phyloP scores from a whole-genome alignment of 768 basidiomycete species.

The Gloeopeniophorella convolvens region DNA sequence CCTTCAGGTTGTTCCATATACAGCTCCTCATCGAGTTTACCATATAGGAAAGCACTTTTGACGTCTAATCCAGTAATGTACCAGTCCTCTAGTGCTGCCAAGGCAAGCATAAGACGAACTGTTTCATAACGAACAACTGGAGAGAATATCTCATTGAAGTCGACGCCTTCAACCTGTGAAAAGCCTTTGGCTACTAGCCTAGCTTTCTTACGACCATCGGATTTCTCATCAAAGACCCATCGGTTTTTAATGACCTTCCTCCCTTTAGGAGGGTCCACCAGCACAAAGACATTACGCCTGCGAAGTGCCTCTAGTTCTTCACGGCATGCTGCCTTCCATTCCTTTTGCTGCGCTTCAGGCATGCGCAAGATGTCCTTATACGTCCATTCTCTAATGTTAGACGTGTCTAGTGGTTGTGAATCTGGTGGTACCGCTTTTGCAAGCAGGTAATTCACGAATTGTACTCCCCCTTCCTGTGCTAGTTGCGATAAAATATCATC shows the following conservation, averaged over 20 bases:
- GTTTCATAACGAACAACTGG: conserved; percentile 26
- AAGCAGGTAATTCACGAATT: background rate
- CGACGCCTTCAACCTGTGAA: conserved; percentile 31
- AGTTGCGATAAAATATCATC: background rate
- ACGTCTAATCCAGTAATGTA: background rate
- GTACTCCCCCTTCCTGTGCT: background rate
- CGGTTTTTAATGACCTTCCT: conserved; percentile 20
- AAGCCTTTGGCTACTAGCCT: conserved; percentile 37
- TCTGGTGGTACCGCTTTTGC: background rate
- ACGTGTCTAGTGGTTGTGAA: too few species aligned
- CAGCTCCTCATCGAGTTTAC: too few species aligned
- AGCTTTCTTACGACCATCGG: conserved; percentile 27
- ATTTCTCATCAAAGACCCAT: conserved; percentile 27
- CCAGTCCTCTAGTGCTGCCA: background rate
- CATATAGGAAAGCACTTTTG: too few species aligned
- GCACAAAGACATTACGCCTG: background rate
- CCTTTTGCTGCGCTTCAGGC: background rate
- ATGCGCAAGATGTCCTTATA: background rate
- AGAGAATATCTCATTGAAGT: conserved; percentile 32
- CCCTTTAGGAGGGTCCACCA: conserved; percentile 1
- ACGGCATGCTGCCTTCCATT: too few species aligned
- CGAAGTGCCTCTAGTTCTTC: background rate
- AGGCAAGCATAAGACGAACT: conserved; percentile 7
- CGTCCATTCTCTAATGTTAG: too few species aligned
- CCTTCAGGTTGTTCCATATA: too few species aligned